These are phyloP conservation scores for Pseudodiploospora longispora DNA, from an alignment of 2,329 filamentous ascomycete genomes.

Conservation along the genomic window DNA sequence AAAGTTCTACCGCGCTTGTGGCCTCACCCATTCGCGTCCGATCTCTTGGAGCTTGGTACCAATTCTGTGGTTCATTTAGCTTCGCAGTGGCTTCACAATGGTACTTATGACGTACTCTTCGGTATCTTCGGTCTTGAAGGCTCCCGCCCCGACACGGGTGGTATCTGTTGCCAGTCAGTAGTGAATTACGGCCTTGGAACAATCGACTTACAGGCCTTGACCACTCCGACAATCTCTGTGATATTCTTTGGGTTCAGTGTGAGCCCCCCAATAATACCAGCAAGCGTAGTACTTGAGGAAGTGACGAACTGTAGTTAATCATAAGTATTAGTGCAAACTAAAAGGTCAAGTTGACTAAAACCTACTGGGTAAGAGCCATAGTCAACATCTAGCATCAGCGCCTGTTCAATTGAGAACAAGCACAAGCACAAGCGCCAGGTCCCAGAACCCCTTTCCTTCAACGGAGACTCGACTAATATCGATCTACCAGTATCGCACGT, in stretches of 20 bases:
- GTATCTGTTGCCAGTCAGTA: conserved; percentile 39
- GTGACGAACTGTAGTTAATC: conserved; percentile 34
- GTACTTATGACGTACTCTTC: conserved; percentile 23
- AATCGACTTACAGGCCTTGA: conserved; percentile 49
- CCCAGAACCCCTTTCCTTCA: conserved; percentile 12
- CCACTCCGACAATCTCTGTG: conserved; percentile 53
- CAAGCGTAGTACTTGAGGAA: conserved; percentile 44
- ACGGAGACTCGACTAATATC: conserved; percentile 10
- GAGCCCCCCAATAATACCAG: conserved; percentile 55
- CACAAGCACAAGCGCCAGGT: conserved; percentile 12
- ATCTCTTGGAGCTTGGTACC: conserved; percentile 40
- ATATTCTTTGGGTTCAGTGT: conserved; percentile 54
- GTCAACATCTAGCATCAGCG: neutral
- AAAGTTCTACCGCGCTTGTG: conserved; percentile 1
- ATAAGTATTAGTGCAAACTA: conserved; percentile 6
- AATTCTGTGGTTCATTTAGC: conserved; percentile 18
- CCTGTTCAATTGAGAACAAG: conserved; percentile 11
- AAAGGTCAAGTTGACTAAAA: conserved; percentile 9
- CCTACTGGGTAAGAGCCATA: conserved; percentile 19
- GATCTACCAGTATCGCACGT: conserved; percentile 2
- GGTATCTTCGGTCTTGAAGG: conserved; percentile 57
- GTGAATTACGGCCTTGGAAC: conserved; percentile 9
- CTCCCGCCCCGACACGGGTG: conserved; percentile 52
- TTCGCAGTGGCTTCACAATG: conserved; percentile 8
- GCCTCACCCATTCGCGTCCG: conserved; percentile 32